phyloP scores from a whole-genome alignment of 768 basidiomycete species.

The Phlegmacium glaucopus region DNA sequence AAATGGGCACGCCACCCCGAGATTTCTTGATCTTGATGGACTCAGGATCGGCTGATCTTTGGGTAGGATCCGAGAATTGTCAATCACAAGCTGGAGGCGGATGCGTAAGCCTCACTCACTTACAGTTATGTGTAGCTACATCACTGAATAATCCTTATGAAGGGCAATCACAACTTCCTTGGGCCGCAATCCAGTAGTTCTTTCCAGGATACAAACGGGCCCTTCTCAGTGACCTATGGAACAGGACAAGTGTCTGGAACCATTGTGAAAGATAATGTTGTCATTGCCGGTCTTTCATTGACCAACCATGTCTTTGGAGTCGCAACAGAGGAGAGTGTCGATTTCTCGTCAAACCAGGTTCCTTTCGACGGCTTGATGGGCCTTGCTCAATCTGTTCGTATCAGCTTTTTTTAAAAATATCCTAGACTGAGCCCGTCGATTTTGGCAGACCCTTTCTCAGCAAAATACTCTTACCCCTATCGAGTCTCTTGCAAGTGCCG shows the following conservation, averaged over 20 bases:
- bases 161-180: constrained; percentile 51
- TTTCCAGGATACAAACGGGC: constrained; percentile 48
- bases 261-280: constrained; percentile 60
- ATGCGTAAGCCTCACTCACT: constrained; percentile 30
- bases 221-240: constrained; percentile 66
- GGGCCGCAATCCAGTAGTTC: constrained; percentile 58
- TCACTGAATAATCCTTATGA: not conserved
- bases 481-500: constrained; percentile 59
- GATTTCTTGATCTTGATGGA: constrained; percentile 63
- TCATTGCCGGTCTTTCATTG: constrained; percentile 59
- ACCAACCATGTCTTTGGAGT: constrained; percentile 66
- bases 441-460: constrained; percentile 52
- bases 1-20: constrained; percentile 64
- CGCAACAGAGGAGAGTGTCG: constrained; percentile 51
- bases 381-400: constrained; percentile 60
- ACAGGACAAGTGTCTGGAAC: constrained; percentile 65
- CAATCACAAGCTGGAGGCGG: constrained; percentile 38
- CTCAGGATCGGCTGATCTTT: constrained; percentile 66
- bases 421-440: not conserved
- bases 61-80: constrained; percentile 59
- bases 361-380: constrained; percentile 79
- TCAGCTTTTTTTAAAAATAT: too few species aligned
- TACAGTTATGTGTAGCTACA: not conserved
- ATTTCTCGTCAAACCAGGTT: constrained; percentile 49
- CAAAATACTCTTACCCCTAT: constrained; percentile 66